A percentile compares a stretch with the other conserved stretches of the same genome.
These are phyloP conservation scores for Polytrichum formosum DNA, from an alignment of 225 moss, liverwort and hornwort genomes.

Conservation along the genomic window DNA sequence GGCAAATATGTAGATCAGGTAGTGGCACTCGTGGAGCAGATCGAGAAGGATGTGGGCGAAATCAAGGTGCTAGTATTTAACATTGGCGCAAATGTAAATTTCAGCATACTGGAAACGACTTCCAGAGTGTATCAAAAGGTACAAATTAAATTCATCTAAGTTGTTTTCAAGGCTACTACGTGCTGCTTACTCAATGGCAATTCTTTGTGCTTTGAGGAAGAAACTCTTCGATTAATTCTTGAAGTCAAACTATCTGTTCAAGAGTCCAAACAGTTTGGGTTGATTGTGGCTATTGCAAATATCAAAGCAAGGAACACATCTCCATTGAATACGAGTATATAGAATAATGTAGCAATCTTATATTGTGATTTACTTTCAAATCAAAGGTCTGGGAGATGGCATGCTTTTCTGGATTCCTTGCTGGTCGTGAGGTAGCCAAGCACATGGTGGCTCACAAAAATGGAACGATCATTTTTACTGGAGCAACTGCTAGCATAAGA, in stretches of 20 bases:
- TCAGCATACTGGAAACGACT: conserved; percentile 59
- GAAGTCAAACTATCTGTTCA: too few relatives aligned
- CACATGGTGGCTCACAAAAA: conserved; percentile 51
- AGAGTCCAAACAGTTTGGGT: too few relatives aligned
- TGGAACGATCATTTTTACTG: conserved; percentile 74
- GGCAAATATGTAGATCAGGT: conserved; percentile 42
- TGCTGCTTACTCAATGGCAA: too few relatives aligned
- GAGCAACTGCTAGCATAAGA: conserved; percentile 74
- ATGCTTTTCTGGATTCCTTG: conserved; percentile 62
- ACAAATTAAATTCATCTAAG: not conserved
- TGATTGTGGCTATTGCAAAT: too few relatives aligned
- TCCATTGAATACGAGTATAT: too few relatives aligned
- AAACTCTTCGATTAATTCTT: too few relatives aligned
- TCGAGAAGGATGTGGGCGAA: conserved; percentile 59
- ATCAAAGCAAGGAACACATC: too few relatives aligned
- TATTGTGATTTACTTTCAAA: too few relatives aligned
- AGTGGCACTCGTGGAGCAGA: conserved; percentile 58
- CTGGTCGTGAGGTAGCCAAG: conserved; percentile 72
- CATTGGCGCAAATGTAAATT: conserved; percentile 71
- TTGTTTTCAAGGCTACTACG: not conserved
- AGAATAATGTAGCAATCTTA: too few relatives aligned
- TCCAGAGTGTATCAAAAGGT: conserved; percentile 74
- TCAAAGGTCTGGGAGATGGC: conserved; percentile 82
- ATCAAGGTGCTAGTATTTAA: conserved; percentile 63
- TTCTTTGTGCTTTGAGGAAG: too few relatives aligned